A percentile compares a stretch with the other conserved stretches of the same genome.
These are phyloP conservation scores for Xerocomellus chrysenteron DNA, from an alignment of 768 basidiomycete genomes.

Conservation along the genomic window DNA sequence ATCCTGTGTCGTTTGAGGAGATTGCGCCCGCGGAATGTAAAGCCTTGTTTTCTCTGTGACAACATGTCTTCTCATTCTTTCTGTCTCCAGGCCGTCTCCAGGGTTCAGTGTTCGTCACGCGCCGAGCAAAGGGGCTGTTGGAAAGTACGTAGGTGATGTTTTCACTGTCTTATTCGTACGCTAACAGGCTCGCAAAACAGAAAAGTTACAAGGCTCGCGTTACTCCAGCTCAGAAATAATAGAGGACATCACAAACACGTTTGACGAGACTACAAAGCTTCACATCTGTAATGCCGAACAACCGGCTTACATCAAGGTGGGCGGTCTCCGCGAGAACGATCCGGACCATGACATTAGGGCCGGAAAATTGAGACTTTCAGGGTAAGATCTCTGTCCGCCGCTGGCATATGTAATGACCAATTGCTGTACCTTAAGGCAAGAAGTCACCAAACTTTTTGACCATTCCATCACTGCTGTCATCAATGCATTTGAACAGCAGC, in stretches of 20 bases:
- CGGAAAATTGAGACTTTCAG: slow-evolving; percentile 36
- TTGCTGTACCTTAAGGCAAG: slow-evolving; percentile 23
- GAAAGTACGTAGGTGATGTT: slow-evolving; percentile 23
- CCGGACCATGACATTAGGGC: slow-evolving; percentile 26
- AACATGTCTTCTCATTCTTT: not conserved
- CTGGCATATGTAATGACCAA: not conserved
- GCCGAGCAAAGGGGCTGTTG: slow-evolving; percentile 29
- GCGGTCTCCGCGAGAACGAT: slow-evolving; percentile 36
- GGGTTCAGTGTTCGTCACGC: slow-evolving; percentile 38
- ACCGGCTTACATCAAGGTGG: slow-evolving; percentile 39
- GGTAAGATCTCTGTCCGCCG: slow-evolving; percentile 20
- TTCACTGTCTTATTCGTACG: too few relatives aligned
- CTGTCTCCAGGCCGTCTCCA: slow-evolving; percentile 34
- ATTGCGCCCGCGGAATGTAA: slow-evolving; percentile 34
- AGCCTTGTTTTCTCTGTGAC: not conserved
- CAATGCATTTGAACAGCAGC: slow-evolving; percentile 32
- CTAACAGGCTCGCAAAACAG: slow-evolving; percentile 23
- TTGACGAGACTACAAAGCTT: slow-evolving; percentile 38
- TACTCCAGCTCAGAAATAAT: slow-evolving; percentile 33
- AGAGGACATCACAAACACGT: slow-evolving; percentile 29
- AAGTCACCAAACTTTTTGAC: slow-evolving; percentile 40
- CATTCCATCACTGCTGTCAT: slow-evolving; percentile 37
- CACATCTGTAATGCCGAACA: slow-evolving; percentile 36
- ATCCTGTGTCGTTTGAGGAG: slow-evolving; percentile 37
- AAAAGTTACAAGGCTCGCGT: slow-evolving; percentile 24